Conservation (phyloP, 83 land plant species). For the Diphasiastrum complanatum region DNA sequence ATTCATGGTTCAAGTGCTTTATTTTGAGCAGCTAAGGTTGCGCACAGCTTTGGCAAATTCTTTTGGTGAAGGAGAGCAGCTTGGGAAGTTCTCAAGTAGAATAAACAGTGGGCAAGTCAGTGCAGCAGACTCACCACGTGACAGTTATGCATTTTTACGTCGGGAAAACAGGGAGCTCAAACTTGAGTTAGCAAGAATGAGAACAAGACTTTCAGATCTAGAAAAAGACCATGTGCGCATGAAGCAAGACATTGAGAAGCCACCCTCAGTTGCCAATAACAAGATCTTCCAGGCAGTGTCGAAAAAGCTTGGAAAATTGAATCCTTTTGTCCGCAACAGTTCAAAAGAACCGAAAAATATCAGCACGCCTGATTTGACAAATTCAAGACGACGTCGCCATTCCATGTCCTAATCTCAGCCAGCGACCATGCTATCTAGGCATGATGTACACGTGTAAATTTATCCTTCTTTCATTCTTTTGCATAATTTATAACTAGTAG, state of each 20-base stretch:
- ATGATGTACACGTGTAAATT: no score
- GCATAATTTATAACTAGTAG: no score
- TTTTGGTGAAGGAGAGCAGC: no score
- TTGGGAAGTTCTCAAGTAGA: no score
- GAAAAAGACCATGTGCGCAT: slow-evolving; percentile 7
- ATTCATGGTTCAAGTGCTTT: no score
- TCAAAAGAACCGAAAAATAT: slow-evolving; percentile 5
- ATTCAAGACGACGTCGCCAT: background rate
- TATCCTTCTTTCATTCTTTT: no score
- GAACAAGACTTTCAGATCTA: slow-evolving; percentile 7
- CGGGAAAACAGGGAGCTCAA: slow-evolving; percentile 10
- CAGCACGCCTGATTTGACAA: background rate
- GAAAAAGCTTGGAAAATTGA: background rate
- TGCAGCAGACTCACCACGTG: slow-evolving; percentile 1
- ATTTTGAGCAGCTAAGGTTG: no score
- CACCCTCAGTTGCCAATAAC: background rate
- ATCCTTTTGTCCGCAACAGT: background rate
- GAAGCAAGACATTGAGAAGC: slow-evolving; percentile 13
- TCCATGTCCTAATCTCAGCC: background rate
- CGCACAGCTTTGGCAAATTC: no score
- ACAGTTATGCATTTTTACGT: slow-evolving; percentile 1
- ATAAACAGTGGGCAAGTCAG: slow-evolving; percentile 1
- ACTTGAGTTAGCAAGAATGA: slow-evolving; percentile 6
- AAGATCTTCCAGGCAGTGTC: slow-evolving; percentile 2
- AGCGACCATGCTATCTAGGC: no score